Evolutionary conservation across 164 flowering plant genomes (phyloP).

Genomic region (Pachysandra terminalis): DNA sequence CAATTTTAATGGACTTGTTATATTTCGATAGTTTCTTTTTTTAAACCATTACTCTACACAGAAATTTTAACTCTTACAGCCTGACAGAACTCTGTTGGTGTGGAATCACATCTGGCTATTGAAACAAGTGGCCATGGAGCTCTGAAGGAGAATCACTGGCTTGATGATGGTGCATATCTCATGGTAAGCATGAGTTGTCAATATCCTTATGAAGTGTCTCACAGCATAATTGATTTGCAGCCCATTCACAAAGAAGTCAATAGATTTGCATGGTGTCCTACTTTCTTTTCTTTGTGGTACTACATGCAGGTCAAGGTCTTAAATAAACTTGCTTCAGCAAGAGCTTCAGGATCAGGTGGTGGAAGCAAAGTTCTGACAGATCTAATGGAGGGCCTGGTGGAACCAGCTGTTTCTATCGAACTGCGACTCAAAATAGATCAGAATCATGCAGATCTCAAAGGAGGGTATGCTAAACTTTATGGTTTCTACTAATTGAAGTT

Average conservation of each 20-base stretch:
- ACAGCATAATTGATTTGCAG: not conserved
- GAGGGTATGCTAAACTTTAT: constrained; percentile 56
- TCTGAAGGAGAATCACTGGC: constrained; percentile 97
- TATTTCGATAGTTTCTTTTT: not conserved
- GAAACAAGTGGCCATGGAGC: constrained; percentile 99
- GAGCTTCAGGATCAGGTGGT: constrained; percentile 57
- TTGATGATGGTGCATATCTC: constrained; percentile 97
- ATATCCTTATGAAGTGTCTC: constrained; percentile 2
- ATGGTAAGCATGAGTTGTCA: constrained; percentile 53
- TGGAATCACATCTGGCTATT: constrained; percentile 94
- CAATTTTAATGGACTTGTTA: not conserved
- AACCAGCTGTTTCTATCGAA: constrained; percentile 80
- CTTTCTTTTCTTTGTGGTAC: not conserved
- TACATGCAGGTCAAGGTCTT: constrained; percentile 84
- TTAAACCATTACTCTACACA: not conserved
- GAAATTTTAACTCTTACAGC: not conserved
- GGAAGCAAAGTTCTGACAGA: constrained; percentile 94
- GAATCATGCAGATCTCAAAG: constrained; percentile 73
- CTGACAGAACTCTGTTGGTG: constrained; percentile 83
- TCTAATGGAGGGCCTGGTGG: constrained; percentile 81
- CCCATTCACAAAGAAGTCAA: not conserved
- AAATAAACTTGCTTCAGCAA: constrained; percentile 94
- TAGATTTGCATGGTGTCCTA: not conserved
- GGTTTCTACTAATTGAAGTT: not conserved
- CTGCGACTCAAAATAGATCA: constrained; percentile 82